Evolutionary conservation across 2,329 filamentous ascomycete genomes (phyloP), one percentile per base, ranked within the genome.

Genomic region (Ophiostoma quercus): DNA sequence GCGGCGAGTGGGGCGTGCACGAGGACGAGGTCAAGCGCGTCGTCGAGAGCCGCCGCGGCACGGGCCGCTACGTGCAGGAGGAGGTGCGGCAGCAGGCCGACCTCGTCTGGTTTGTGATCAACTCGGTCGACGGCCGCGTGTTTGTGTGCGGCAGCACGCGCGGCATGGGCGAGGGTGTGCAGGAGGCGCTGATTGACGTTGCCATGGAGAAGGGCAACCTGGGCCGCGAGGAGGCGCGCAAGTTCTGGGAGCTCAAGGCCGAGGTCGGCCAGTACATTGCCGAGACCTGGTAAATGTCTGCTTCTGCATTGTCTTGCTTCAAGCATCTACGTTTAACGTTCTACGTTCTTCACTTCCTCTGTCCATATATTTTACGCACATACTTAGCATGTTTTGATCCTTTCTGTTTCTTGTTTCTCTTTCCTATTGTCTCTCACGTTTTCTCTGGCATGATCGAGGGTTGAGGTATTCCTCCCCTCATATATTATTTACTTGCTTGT

Each of bases 101-200:
- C 77, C 85, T 98, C n/a, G 94, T 98, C 19, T 99, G 95, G 95
- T 96, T 92, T 79, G 93, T 98, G 73, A 91, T 96, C 83, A 98
- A 98, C 78, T 89, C 93, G 1, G 84, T 98, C n/a, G 95, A 99
- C 76, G 95, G 95, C 0, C 89, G 95, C 68, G 89, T 98, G 68
- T 99, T 99, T 78, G 95, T 99, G 71, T 99, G 95, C 78, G 95
- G 95, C 67, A 96, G 91, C 80, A 93, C 89, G 76, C 93, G 92
- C 82, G 95, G 95, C 70, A 99, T 99, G 95, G 95, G 95, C 71
- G 95, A 98, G 79, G 95, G 95, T 63, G 95, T 99, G 2, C 91
- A 98, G 78, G 85, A 88, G 66, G 92, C 94, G 0, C 84, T 99
- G 16, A 84, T 97, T 34, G 91, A 97, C 73, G 93, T 97, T 0